Percentiles rank a stretch among this genome's conserved stretches.
Conservation (phyloP, 106 monocot genomes). For the Acorus gramineus region DNA sequence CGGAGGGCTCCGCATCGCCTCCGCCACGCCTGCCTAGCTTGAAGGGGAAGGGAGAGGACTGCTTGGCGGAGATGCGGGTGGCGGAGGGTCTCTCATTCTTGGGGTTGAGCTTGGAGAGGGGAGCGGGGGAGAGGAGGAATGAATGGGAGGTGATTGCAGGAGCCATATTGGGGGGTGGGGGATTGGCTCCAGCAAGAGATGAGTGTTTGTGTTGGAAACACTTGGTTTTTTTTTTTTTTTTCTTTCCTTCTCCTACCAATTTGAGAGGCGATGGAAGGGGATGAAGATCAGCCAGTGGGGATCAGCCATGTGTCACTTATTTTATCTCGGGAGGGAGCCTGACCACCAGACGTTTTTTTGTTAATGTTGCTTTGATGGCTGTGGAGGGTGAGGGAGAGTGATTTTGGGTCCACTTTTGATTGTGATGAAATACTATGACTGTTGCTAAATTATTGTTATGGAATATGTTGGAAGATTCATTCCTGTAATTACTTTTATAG, state of each 20-base stretch:
- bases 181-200: no score
- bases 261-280: not conserved
- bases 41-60: conserved; percentile 3
- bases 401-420: no score
- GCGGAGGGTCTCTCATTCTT: not conserved
- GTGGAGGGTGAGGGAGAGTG: no score
- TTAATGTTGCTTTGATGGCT: no score
- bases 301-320: conserved; percentile 9
- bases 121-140: conserved; percentile 12
- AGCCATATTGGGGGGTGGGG: conserved; percentile 30
- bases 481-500: no score
- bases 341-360: conserved; percentile 11
- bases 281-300: conserved; percentile 9
- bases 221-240: no score
- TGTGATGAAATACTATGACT: no score
- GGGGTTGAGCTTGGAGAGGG: conserved; percentile 9
- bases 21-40: conserved; percentile 11
- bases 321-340: conserved; percentile 13
- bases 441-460: no score
- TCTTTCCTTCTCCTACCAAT: not conserved
- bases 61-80: conserved; percentile 24
- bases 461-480: no score
- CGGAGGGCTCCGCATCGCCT: not conserved
- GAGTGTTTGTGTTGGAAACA: no score
- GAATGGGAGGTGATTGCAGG: conserved; percentile 56